These are phyloP conservation scores for Blakeslea trispora DNA, from an alignment of 371 early-diverging fungal species.

Conservation along the genomic window DNA sequence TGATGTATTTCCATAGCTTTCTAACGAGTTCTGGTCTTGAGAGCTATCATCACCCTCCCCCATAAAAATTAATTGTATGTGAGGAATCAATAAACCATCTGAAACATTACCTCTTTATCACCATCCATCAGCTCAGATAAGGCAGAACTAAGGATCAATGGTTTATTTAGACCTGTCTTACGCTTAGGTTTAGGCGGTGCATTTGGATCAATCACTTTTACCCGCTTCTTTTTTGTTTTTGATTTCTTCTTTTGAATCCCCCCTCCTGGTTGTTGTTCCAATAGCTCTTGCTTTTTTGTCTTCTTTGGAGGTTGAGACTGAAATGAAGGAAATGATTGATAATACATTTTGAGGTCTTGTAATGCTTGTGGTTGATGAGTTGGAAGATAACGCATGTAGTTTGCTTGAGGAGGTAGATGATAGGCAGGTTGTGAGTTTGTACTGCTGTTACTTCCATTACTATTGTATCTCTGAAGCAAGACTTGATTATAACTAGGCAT, in stretches of 20 bases:
- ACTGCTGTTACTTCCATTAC: slow-evolving; percentile 17
- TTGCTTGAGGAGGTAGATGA: slow-evolving; percentile 11
- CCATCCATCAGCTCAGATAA: slow-evolving; percentile 53
- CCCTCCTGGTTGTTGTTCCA: slow-evolving; percentile 3
- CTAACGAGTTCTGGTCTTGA: slow-evolving; percentile 61
- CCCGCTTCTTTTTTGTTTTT: slow-evolving; percentile 22
- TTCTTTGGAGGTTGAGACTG: slow-evolving; percentile 10
- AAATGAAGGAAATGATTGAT: background rate
- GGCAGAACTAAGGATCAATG: slow-evolving; percentile 49
- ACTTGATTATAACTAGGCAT: slow-evolving; percentile 8
- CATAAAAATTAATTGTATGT: too few relatives aligned
- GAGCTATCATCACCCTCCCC: too few relatives aligned
- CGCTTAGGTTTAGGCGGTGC: slow-evolving; percentile 53
- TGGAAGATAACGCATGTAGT: slow-evolving; percentile 13
- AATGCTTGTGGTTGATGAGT: slow-evolving; percentile 4
- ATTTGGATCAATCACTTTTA: slow-evolving; percentile 39
- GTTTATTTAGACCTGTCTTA: slow-evolving; percentile 55
- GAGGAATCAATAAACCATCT: too few relatives aligned
- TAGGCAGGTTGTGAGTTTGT: slow-evolving; percentile 16
- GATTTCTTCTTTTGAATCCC: slow-evolving; percentile 16
- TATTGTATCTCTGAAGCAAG: slow-evolving; percentile 24
- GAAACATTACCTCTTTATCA: slow-evolving; percentile 52
- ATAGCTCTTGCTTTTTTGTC: slow-evolving; percentile 10
- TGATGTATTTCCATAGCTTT: slow-evolving; percentile 60
- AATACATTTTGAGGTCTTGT: slow-evolving; percentile 8